A percentile compares a stretch with the other conserved stretches of the same genome.
Evolutionary conservation across 2,329 filamentous ascomycete species (phyloP).

Genomic region (Trichoderma koningii): DNA sequence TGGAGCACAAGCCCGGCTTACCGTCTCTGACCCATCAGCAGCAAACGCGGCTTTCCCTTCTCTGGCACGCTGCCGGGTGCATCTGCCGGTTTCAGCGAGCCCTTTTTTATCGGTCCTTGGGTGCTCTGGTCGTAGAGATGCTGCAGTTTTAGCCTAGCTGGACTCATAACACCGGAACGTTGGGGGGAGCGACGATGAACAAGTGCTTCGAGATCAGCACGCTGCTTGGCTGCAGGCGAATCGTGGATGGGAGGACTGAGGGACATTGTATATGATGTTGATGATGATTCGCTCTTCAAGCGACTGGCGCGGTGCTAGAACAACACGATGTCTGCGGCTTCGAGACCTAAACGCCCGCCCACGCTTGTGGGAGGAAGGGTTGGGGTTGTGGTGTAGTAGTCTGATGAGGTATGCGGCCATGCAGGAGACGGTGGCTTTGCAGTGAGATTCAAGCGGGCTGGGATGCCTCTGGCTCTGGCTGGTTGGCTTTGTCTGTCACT

Average conservation of each 20-base stretch:
- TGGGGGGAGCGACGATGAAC: conserved; percentile 35
- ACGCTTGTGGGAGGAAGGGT: conserved; percentile 11
- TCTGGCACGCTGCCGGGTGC: conserved; percentile 49
- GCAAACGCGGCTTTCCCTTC: conserved; percentile 76
- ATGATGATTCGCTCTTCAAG: conserved; percentile 8
- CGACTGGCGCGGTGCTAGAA: neutral
- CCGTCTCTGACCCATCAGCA: conserved; percentile 96
- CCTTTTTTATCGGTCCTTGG: conserved; percentile 52
- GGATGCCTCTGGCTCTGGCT: neutral
- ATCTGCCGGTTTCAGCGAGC: conserved; percentile 50
- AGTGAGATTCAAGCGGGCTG: conserved; percentile 1
- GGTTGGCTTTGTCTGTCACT: too few species aligned
- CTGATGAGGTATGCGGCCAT: neutral
- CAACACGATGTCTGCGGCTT: conserved; percentile 12
- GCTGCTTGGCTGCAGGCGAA: conserved; percentile 33
- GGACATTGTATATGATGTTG: conserved; percentile 35
- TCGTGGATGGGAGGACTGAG: conserved; percentile 39
- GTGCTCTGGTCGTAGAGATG: conserved; percentile 64
- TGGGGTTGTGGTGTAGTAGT: neutral
- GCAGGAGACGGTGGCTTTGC: neutral
- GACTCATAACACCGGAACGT: conserved; percentile 48
- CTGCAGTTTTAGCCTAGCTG: conserved; percentile 64
- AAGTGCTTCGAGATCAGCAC: conserved; percentile 34
- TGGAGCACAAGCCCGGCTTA: conserved; percentile 44
- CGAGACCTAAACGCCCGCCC: neutral